phyloP scores from a whole-genome alignment of 2,329 filamentous ascomycete species.

The Cladophialophora immunda region DNA sequence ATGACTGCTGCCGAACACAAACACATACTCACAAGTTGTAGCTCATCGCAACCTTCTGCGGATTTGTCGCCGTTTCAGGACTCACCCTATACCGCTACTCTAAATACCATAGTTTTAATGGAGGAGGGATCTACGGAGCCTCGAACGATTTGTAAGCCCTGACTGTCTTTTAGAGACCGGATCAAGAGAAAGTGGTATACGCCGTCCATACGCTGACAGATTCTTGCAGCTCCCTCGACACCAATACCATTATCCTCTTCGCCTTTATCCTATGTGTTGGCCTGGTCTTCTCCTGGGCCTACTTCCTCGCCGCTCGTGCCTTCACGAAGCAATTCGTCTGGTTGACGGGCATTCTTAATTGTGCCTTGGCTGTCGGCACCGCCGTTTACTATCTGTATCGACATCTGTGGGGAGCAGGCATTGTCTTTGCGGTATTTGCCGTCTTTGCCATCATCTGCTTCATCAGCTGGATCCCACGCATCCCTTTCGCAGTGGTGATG shows the following conservation, averaged over 20 bases:
- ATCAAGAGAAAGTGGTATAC: background rate
- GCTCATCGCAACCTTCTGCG: conserved; percentile 75
- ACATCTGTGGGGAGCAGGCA: conserved; percentile 82
- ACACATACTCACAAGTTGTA: conserved; percentile 44
- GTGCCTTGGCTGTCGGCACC: conserved; percentile 82
- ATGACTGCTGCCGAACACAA: background rate
- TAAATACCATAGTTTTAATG: conserved; percentile 68
- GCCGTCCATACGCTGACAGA: background rate
- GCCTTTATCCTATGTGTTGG: conserved; percentile 78
- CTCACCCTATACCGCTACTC: conserved; percentile 79
- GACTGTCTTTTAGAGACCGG: background rate
- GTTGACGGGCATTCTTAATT: conserved; percentile 88
- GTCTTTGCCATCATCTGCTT: conserved; percentile 84
- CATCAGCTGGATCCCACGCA: conserved; percentile 86
- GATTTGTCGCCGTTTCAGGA: conserved; percentile 79
- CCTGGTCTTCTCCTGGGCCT: conserved; percentile 76
- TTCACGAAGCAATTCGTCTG: conserved; percentile 94
- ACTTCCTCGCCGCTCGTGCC: conserved; percentile 76
- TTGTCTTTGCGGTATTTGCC: conserved; percentile 86
- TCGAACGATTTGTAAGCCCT: conserved; percentile 63
- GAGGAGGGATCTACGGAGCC: conserved; percentile 76
- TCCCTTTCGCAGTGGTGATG: conserved; percentile 92
- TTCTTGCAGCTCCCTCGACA: conserved; percentile 65
- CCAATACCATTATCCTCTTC: conserved; percentile 87
- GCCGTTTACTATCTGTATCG: conserved; percentile 84